Evolutionary conservation across 768 basidiomycete species (phyloP).

Genomic region (Melanogaster broomeanus): DNA sequence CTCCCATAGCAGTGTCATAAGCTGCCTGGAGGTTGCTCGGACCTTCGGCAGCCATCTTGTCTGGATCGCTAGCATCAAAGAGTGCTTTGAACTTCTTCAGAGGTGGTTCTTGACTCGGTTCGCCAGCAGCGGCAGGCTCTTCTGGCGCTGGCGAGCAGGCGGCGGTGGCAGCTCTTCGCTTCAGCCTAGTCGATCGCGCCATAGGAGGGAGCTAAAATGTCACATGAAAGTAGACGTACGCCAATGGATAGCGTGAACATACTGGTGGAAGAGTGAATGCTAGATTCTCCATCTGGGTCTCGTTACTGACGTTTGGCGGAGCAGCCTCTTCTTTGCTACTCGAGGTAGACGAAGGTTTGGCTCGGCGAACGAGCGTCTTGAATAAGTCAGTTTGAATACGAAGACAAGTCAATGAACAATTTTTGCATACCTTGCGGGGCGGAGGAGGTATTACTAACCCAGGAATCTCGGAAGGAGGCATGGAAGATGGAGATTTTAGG

Average conservation of each 20-base stretch:
- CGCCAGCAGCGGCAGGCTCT: conserved; percentile 15
- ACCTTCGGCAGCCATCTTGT: conserved; percentile 34
- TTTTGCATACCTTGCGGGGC: conserved; percentile 20
- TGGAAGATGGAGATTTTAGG: conserved; percentile 11
- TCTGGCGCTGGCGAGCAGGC: conserved; percentile 21
- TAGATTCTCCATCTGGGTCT: conserved; percentile 4
- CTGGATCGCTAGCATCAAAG: conserved; percentile 66
- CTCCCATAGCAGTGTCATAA: conserved; percentile 8
- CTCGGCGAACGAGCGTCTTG: conserved; percentile 27
- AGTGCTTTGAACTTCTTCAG: conserved; percentile 71
- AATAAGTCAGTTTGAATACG: neutral
- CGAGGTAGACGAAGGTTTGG: conserved; percentile 14
- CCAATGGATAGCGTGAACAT: neutral
- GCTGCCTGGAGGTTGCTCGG: conserved; percentile 11
- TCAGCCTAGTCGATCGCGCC: conserved; percentile 45
- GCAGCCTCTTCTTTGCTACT: conserved; percentile 7
- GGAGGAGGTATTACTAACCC: conserved; percentile 25
- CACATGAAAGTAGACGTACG: neutral
- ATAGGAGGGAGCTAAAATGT: conserved; percentile 41
- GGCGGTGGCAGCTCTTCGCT: conserved; percentile 51
- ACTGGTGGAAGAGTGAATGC: conserved; percentile 29
- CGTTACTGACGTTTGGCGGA: conserved; percentile 7
- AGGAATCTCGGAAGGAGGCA: conserved; percentile 20
- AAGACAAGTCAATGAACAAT: neutral
- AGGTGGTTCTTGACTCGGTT: conserved; percentile 46